These are phyloP conservation scores for Allium fistulosum DNA, from an alignment of 106 monocot species.

Conservation along the genomic window DNA sequence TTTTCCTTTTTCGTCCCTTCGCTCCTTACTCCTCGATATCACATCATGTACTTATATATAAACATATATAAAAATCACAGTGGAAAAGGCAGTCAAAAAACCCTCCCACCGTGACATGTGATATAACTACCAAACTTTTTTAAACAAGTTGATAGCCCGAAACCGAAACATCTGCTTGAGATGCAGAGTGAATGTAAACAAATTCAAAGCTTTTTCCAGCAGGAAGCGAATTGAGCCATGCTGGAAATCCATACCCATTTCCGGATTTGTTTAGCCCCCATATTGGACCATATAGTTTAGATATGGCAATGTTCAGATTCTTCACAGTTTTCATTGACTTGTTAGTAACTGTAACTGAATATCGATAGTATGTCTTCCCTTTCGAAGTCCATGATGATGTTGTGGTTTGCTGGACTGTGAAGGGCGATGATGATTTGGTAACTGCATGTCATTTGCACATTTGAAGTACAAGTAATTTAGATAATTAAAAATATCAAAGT, in stretches of 20 bases:
- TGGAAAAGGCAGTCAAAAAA: constrained; percentile 14
- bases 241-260: constrained; percentile 41
- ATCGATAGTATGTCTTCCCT: constrained; percentile 45
- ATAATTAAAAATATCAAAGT: neutral
- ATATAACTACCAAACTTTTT: neutral
- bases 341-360: constrained; percentile 53
- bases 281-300: constrained; percentile 50
- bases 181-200: constrained; percentile 58
- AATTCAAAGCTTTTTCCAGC: constrained; percentile 67
- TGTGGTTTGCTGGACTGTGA: constrained; percentile 39
- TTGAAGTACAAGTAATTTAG: neutral
- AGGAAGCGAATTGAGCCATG: constrained; percentile 41
- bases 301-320: constrained; percentile 31
- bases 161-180: constrained; percentile 40
- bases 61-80: constrained; percentile 3
- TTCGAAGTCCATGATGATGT: constrained; percentile 45
- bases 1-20: constrained; percentile 31
- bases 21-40: constrained; percentile 43
- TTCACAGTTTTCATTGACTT: constrained; percentile 43
- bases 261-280: constrained; percentile 50
- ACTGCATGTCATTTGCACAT: neutral
- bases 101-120: constrained; percentile 2
- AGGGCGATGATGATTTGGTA: constrained; percentile 18
- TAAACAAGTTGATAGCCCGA: constrained; percentile 41
- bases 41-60: constrained; percentile 8